Base-by-base conservation (phyloP, 1,284 basidiomycete genomes). In the Marasmius sp. region DNA sequence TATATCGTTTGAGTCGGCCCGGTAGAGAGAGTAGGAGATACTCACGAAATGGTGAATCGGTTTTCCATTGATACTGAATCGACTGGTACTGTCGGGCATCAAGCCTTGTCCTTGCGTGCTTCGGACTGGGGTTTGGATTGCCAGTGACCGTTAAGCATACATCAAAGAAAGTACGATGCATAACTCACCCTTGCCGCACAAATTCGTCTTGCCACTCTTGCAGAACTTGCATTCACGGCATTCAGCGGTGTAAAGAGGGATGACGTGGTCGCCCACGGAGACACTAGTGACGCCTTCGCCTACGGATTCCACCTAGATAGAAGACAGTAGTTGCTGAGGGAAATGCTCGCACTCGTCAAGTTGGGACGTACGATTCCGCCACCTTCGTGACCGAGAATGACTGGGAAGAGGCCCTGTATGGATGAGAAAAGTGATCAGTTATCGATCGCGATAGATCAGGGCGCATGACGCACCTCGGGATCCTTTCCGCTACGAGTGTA, bases 171-270 rank as follows among this genome's bases (percentile, higher is more conserved):
- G 18, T 38, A 22, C 7, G 18, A n/a, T 39, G 39, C 5, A 38
- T 20, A 22, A 27, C 56, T 27, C 67, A 92, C 93, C 92, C 79
- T 88, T 86, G 62, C 93, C 91, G 72, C 95, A 97, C 50, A 97
- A 85, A 78, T 98, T 99, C 64, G 97, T 99, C 85, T 98, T 99
- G 65, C 97, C 97, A 61, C 93, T 96, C 80, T 91, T 97, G 86
- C 97, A 99, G 82, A 98, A 98, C 77, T 97, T 97, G 82, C 95
- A 98, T 79, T 98, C 89, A 56, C 86, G 85, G 75, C 95, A 98
- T 77, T 98, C 93, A 58, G 94, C 94, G 54, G 93, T 97, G 75
- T 96, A 97, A 57, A 97, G 84, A 36, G 96, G 94, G 66, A 98
- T 88, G 68, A 98, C 96, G 81, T 96, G 95, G 74, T 97, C 94